These are phyloP conservation scores for Quercus suber DNA, from an alignment of 306 rosid genomes.

Conservation along the genomic window DNA sequence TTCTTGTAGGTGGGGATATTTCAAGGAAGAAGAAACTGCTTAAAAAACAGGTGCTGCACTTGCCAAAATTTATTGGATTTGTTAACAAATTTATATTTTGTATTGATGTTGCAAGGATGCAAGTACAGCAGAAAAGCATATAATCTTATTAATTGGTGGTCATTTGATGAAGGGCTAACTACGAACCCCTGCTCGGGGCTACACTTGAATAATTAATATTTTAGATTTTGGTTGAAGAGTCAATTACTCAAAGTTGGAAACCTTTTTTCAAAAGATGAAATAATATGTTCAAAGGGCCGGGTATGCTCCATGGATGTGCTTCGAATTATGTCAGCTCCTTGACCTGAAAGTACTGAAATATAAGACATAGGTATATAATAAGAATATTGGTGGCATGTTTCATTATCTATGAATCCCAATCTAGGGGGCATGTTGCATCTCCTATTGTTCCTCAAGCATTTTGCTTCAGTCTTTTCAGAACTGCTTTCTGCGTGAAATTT, in stretches of 20 bases:
- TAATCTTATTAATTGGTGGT: not conserved
- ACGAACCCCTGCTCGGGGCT: no score
- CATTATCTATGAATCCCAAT: not conserved
- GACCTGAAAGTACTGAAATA: not conserved
- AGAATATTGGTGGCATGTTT: not conserved
- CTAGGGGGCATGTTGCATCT: not conserved
- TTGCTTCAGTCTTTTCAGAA: not conserved
- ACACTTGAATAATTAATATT: no score
- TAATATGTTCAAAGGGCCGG: not conserved
- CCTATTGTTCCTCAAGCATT: not conserved
- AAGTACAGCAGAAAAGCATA: conserved; percentile 1
- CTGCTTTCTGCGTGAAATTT: not conserved
- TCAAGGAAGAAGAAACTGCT: conserved; percentile 88
- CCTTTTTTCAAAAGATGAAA: not conserved
- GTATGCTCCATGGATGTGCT: not conserved
- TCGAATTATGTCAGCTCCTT: not conserved
- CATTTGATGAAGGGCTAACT: not conserved
- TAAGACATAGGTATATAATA: not conserved
- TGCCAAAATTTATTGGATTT: not conserved
- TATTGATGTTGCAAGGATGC: not conserved
- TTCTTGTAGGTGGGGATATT: conserved; percentile 74
- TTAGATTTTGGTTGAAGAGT: not conserved
- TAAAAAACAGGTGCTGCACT: conserved; percentile 63
- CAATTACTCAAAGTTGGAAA: not conserved
- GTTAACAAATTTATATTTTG: not conserved